phyloP scores from a whole-genome alignment of 1,139 yeast species.

The Saccharomyces hybrid region DNA sequence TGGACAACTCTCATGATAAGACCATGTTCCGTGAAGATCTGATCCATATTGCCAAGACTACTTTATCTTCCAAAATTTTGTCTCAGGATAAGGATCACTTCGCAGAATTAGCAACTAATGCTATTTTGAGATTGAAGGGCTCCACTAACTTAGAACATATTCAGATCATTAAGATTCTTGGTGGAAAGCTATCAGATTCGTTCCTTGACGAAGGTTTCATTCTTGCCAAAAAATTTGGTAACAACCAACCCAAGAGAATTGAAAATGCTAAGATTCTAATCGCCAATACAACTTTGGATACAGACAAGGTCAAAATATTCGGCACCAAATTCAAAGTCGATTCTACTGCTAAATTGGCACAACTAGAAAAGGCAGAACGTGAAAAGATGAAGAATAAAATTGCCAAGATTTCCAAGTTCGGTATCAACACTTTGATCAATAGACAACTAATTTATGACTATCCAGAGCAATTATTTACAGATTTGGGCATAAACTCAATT shows the following conservation, averaged over 20 bases:
- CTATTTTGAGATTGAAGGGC: slow-evolving; percentile 84
- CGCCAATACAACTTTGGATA: slow-evolving; percentile 95
- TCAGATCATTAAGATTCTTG: slow-evolving; percentile 87
- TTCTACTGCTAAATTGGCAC: slow-evolving; percentile 90
- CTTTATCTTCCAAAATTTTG: slow-evolving; percentile 85
- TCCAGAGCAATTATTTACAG: slow-evolving; percentile 93
- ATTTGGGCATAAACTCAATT: slow-evolving; percentile 78
- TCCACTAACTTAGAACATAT: slow-evolving; percentile 90
- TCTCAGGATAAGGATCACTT: slow-evolving; percentile 90
- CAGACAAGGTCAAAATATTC: slow-evolving; percentile 93
- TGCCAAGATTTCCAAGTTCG: slow-evolving; percentile 74
- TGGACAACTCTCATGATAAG: slow-evolving; percentile 59
- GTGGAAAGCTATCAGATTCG: slow-evolving; percentile 88
- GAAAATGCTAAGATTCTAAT: slow-evolving; percentile 81
- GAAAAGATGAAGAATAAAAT: slow-evolving; percentile 88
- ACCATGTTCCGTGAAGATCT: slow-evolving; percentile 71
- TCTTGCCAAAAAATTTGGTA: slow-evolving; percentile 86
- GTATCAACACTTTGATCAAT: slow-evolving; percentile 85
- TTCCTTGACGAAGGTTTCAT: slow-evolving; percentile 96
- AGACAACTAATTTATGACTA: slow-evolving; percentile 95
- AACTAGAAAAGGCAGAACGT: slow-evolving; percentile 91
- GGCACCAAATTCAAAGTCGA: slow-evolving; percentile 98
- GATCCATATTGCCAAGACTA: slow-evolving; percentile 82
- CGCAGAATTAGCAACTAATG: slow-evolving; percentile 87
- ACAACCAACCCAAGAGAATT: slow-evolving; percentile 81